These are phyloP conservation scores for Silene noctiflora DNA, from an alignment of 179 eudicot genomes.

Conservation along the genomic window DNA sequence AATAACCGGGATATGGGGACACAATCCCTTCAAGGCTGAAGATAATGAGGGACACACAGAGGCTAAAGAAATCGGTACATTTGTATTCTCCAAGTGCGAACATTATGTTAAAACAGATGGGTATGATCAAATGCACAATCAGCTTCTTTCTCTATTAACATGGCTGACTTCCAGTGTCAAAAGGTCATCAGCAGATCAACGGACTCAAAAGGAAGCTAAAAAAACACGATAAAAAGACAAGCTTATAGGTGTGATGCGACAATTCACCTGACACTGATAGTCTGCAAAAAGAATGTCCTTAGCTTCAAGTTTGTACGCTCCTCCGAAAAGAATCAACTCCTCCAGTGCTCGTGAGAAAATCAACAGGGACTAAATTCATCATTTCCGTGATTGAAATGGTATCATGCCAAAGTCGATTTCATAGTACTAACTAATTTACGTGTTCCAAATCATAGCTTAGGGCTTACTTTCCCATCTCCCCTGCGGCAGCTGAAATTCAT, in stretches of 20 bases:
- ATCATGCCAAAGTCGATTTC: neutral
- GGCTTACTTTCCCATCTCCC: constrained; percentile 37
- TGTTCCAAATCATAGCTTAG: constrained; percentile 19
- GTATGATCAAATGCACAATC: neutral
- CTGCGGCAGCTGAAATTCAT: constrained; percentile 29
- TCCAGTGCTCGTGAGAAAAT: neutral
- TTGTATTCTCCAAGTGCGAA: too few relatives aligned
- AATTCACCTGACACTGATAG: constrained; percentile 1
- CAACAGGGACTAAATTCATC: neutral
- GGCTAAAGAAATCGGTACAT: too few relatives aligned
- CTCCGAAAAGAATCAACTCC: neutral
- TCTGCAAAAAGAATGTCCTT: neutral
- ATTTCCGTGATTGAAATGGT: neutral
- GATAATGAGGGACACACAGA: too few relatives aligned
- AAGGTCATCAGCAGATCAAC: constrained; percentile 11
- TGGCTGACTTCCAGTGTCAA: neutral
- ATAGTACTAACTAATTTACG: neutral
- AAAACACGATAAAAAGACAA: constrained; percentile 1
- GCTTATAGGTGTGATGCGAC: neutral
- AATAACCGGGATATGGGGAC: too few relatives aligned
- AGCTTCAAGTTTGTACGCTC: neutral
- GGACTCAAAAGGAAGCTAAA: neutral
- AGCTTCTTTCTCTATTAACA: constrained; percentile 11
- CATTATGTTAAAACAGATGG: neutral
- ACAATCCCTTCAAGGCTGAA: too few relatives aligned